Percentiles rank a stretch among this genome's conserved stretches.
phyloP scores from a whole-genome alignment of 2,329 filamentous ascomycete genomes.

The Pestalotiopsis fici region DNA sequence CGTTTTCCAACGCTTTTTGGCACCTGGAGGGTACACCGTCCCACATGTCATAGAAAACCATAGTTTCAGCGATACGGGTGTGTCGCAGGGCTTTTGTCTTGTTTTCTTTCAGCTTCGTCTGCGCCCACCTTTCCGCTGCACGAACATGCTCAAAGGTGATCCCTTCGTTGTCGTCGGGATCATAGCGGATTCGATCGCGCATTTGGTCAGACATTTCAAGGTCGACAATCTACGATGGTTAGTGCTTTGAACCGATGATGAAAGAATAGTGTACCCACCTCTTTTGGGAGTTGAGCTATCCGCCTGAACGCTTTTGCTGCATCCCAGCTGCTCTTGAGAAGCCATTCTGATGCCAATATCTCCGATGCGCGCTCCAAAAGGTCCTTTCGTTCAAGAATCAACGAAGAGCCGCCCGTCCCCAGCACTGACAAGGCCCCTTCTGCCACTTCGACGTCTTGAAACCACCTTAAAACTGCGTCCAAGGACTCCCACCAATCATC shows the following conservation, averaged over 20 bases:
- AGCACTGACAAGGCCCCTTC: background rate
- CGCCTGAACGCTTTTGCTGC: background rate
- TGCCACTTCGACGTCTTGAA: background rate
- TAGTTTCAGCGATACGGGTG: background rate
- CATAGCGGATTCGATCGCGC: background rate
- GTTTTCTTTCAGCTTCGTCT: background rate
- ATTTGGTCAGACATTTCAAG: background rate
- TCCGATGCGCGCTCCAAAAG: background rate
- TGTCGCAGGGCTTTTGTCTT: background rate
- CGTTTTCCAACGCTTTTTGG: background rate
- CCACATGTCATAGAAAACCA: background rate
- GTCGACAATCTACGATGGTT: background rate
- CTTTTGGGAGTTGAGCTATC: background rate
- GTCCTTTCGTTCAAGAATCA: background rate
- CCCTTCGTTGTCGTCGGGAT: background rate
- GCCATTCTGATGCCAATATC: background rate
- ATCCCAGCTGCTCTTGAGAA: background rate
- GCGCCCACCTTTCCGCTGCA: background rate
- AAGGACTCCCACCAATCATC: background rate
- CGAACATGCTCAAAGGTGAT: background rate
- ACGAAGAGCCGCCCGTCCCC: background rate
- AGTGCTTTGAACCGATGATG: background rate
- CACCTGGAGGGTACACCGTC: background rate
- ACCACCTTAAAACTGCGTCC: background rate
- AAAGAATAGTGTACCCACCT: background rate